These are phyloP conservation scores for Colletotrichum spaethianum DNA, from an alignment of 2,329 filamentous ascomycete species.

Conservation along the genomic window DNA sequence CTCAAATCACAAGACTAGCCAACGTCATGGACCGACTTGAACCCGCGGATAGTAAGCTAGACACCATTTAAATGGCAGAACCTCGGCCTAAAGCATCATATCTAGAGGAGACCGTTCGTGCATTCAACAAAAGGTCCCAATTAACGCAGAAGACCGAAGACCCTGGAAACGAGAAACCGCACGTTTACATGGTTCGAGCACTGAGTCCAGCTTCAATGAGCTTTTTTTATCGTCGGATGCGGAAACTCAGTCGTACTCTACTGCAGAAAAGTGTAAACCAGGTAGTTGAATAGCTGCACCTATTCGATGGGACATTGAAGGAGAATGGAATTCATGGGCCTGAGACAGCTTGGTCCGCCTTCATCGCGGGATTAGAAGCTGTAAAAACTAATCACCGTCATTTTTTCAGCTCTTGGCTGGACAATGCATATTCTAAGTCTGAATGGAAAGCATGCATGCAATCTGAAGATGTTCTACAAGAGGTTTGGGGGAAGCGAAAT, in stretches of 20 bases:
- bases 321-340: background rate
- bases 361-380: constrained; percentile 7
- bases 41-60: background rate
- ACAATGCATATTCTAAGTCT: background rate
- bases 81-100: background rate
- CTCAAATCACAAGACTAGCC: no score
- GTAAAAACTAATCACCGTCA: background rate
- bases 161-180: background rate
- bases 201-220: constrained; percentile 7
- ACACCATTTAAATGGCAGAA: background rate
- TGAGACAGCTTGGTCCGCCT: constrained; percentile 15
- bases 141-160: no score
- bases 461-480: background rate
- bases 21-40: constrained; percentile 21
- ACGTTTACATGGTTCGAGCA: constrained; percentile 8
- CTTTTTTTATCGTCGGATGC: constrained; percentile 20
- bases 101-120: background rate
- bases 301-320: background rate
- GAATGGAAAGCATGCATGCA: constrained; percentile 6
- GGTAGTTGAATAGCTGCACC: background rate
- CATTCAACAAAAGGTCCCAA: background rate
- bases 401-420: background rate
- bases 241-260: background rate
- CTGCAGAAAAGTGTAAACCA: constrained; percentile 14
- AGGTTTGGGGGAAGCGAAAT: constrained; percentile 4